These are phyloP conservation scores for Boletus rubescentipes DNA, from an alignment of 768 basidiomycete species.

Conservation along the genomic window DNA sequence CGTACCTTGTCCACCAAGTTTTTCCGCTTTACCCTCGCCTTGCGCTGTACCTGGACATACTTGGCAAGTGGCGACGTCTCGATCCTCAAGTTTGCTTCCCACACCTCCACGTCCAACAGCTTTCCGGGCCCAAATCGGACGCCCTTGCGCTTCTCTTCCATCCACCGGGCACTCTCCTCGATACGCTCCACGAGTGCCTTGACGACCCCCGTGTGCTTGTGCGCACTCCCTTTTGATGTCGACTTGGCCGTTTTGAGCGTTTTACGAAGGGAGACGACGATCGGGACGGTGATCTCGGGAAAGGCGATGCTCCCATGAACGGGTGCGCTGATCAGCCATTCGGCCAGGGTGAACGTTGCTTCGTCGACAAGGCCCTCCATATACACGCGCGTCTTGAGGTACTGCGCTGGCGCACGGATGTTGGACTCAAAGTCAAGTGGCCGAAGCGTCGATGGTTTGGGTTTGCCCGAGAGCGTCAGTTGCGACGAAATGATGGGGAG, in stretches of 20 bases:
- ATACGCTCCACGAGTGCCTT: conserved; percentile 85
- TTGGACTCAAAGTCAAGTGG: conserved; percentile 87
- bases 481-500: conserved; percentile 82
- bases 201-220: conserved; percentile 60
- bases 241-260: conserved; percentile 63
- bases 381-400: conserved; percentile 85
- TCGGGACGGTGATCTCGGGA: conserved; percentile 86
- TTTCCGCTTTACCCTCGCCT: conserved; percentile 72
- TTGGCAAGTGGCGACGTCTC: conserved; percentile 77
- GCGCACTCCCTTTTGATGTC: conserved; percentile 30
- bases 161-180: conserved; percentile 81
- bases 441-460: conserved; percentile 82
- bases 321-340: conserved; percentile 69
- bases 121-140: conserved; percentile 77
- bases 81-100: conserved; percentile 63
- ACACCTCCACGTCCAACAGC: conserved; percentile 64
- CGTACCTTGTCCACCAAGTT: conserved; percentile 73
- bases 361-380: conserved; percentile 84
- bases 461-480: conserved; percentile 63
- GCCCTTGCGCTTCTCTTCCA: conserved; percentile 64
- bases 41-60: conserved; percentile 78
- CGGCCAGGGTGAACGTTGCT: conserved; percentile 70
- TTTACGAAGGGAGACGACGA: conserved; percentile 69
- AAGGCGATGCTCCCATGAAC: conserved; percentile 89
- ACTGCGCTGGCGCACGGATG: conserved; percentile 86